Base-by-base conservation (phyloP, 140 eudicot genomes). In the Senecio squalidus region DNA sequence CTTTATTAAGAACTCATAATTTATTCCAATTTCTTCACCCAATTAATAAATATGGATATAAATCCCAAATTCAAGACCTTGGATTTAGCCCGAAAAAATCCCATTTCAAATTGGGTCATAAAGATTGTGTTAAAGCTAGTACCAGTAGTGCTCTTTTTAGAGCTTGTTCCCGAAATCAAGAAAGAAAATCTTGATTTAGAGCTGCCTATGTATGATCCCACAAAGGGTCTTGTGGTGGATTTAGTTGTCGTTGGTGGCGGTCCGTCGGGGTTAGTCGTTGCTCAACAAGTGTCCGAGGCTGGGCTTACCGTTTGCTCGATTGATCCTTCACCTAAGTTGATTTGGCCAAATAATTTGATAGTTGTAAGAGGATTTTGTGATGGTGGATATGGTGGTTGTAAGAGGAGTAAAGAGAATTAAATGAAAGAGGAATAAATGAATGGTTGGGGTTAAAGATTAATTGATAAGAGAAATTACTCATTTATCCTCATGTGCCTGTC, bases 311-410 rank as follows among this genome's bases (percentile, higher is more conserved):
- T 92, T 58, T 84, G 94, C 82, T 81, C 93, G 14, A 92, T 92
- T 48, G 98, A 92, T 59, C 98, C 98, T 2, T 84, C 86, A 27
- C 98, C 98, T 0, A 82, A 82, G 52, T 47, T 87, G 70, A 92
- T 92, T 14, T 92, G 98, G 98, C 98, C 98, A 2, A 92, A 92
- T 50, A 92, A 92, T 68, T 92, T n/a, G n/a, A n/a, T n/a, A n/a
- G n/a, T n/a, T n/a, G n/a, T n/a, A n/a, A n/a, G n/a, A n/a, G n/a
- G n/a, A n/a, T n/a, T n/a, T n/a, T n/a, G n/a, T n/a, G n/a, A n/a
- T n/a, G n/a, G n/a, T n/a, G n/a, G n/a, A n/a, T n/a, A n/a, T n/a
- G n/a, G n/a, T n/a, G n/a, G n/a, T n/a, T n/a, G n/a, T n/a, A n/a
- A n/a, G n/a, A n/a, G n/a, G n/a, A n/a, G n/a, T n/a, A n/a, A n/a